Conservation (phyloP, 1,284 basidiomycete genomes). For the Agaricales sp. region DNA sequence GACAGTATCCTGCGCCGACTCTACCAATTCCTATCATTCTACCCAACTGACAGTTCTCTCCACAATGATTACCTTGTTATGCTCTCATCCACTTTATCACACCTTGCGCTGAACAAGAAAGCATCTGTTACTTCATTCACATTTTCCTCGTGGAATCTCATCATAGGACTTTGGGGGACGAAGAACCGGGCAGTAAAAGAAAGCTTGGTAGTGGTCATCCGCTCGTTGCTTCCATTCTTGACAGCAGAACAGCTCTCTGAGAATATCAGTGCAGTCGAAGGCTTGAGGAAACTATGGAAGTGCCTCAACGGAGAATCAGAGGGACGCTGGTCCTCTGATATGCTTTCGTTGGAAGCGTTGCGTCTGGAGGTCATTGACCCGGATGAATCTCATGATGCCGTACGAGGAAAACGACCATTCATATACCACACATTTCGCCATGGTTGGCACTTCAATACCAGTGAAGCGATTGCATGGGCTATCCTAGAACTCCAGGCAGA, state of each 20-base stretch:
- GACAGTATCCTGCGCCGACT: slow-evolving; percentile 54
- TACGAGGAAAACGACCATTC: slow-evolving; percentile 31
- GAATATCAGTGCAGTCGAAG: slow-evolving; percentile 10
- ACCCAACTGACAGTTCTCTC: slow-evolving; percentile 62
- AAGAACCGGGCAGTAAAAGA: slow-evolving; percentile 65
- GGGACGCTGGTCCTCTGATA: slow-evolving; percentile 49
- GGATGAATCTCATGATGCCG: slow-evolving; percentile 10
- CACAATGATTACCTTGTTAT: slow-evolving; percentile 64
- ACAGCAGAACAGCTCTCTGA: slow-evolving; percentile 23
- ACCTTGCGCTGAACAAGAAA: slow-evolving; percentile 64
- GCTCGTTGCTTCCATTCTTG: slow-evolving; percentile 64
- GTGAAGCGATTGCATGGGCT: slow-evolving; percentile 73
- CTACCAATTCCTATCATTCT: slow-evolving; percentile 52
- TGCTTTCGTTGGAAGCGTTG: slow-evolving; percentile 55
- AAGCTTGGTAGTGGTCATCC: slow-evolving; percentile 57
- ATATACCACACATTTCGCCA: slow-evolving; percentile 54
- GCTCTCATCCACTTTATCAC: slow-evolving; percentile 58
- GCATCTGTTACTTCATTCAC: slow-evolving; percentile 50
- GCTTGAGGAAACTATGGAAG: slow-evolving; percentile 11
- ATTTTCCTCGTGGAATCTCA: slow-evolving; percentile 44
- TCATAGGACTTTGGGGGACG: slow-evolving; percentile 67
- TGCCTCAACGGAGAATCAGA: slow-evolving; percentile 50
- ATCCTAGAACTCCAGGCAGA: slow-evolving; percentile 80
- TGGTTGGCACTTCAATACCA: slow-evolving; percentile 61
- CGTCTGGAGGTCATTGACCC: slow-evolving; percentile 34